Conservation (phyloP, 1,284 basidiomycete species). For the Marasmius oreades region DNA sequence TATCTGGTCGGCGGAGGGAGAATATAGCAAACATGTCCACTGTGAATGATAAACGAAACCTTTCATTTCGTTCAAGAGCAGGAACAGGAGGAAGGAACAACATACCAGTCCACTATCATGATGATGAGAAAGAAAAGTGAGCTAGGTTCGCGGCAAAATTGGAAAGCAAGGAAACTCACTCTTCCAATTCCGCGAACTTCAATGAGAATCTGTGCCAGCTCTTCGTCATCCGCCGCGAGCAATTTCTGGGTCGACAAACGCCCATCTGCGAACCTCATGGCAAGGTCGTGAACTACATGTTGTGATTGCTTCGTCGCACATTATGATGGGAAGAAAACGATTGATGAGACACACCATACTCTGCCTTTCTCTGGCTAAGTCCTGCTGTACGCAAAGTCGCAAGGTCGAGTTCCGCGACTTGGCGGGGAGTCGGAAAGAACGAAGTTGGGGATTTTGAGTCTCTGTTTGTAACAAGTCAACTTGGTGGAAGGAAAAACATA, state of each 20-base stretch:
- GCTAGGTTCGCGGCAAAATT: neutral
- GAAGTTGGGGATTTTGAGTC: conserved; percentile 19
- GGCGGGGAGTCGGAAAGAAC: conserved; percentile 69
- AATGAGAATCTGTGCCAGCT: conserved; percentile 71
- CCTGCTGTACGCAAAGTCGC: conserved; percentile 66
- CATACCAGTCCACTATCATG: conserved; percentile 48
- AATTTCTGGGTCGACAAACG: conserved; percentile 72
- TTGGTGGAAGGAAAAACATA: neutral
- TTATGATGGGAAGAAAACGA: conserved; percentile 5
- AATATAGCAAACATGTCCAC: conserved; percentile 93
- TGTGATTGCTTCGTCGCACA: neutral
- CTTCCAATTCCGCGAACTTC: conserved; percentile 79
- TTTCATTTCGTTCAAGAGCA: too few relatives aligned
- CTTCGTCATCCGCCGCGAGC: conserved; percentile 67
- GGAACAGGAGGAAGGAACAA: neutral
- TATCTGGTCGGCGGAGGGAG: conserved; percentile 77
- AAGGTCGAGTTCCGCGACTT: conserved; percentile 61
- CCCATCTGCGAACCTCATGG: conserved; percentile 74
- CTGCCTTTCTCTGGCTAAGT: conserved; percentile 77
- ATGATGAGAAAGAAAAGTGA: neutral
- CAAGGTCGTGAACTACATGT: conserved; percentile 68
- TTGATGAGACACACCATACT: conserved; percentile 59
- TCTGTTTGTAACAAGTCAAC: conserved; percentile 2
- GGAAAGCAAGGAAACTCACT: conserved; percentile 36
- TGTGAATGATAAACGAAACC: conserved; percentile 16